Base-by-base conservation (phyloP, 768 basidiomycete genomes). In the Hortiboletus campestris region DNA sequence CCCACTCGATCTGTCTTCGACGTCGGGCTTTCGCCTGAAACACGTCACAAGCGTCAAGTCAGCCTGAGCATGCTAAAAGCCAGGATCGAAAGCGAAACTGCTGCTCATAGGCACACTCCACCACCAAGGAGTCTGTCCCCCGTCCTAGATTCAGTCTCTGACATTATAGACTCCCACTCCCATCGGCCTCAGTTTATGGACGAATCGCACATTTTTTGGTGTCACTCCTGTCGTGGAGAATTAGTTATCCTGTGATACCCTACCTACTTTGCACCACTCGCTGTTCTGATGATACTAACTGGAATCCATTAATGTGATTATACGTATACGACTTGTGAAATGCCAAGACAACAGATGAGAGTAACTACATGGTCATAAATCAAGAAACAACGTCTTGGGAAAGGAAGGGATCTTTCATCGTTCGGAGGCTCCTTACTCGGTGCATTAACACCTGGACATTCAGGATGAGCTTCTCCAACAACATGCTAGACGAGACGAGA, bases 201-300 rank as follows among this genome's bases (percentile, higher is more conserved):
- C 63, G 91, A 93, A 62, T 84, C 90, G 28, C 91, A 93, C 67
- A 83, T 94, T 17, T 93, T 94, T 74, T 94, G 91, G 90, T 94
- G 91, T 73, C 80, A 84, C 65, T 83, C 88, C 19, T 94, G 91
- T 77, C 77, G 75, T 46, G 91, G 91, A 45, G 91, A 94, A 70
- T 72, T 93, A 39, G 88, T 94, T 39, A 84, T 93, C 57, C 73
- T 94, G 55, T 72, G 60, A 70, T 68, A 61, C 52, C 57, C 16
- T 53, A 40, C 57, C 16, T 53, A 40, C 38, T 54, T 52, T 34
- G 45, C 40, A 49, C 16, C 2, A 7, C 19, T 28, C 22, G 4
- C 25, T 31, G 19, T 50, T 39, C 32, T 29, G 34, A 56, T 31
- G 47, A 42, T 59, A 60, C 57, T 57, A 48, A 60, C 56, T 55